Percentiles rank a stretch among this genome's conserved stretches.
Conservation (phyloP, 176 grass and related monocot genomes). For the Triticum timopheevii region DNA sequence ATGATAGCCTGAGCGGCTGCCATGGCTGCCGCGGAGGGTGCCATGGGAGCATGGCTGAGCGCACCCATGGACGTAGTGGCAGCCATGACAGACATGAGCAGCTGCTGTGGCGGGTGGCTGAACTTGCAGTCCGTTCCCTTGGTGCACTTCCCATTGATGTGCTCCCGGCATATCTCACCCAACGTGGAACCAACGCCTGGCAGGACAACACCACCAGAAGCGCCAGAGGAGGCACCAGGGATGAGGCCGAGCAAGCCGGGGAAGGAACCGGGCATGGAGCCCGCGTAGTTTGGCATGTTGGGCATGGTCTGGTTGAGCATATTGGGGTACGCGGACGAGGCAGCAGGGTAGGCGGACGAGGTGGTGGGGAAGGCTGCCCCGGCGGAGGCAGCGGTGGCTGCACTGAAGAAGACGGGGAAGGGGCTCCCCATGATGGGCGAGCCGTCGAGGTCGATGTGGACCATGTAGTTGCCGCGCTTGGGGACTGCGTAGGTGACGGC, state of each 20-base stretch:
- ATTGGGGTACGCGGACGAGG: slow-evolving; percentile 50
- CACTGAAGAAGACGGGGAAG: slow-evolving; percentile 96
- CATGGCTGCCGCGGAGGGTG: slow-evolving; percentile 91
- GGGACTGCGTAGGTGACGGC: slow-evolving; percentile 72
- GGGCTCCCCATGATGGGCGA: slow-evolving; percentile 83
- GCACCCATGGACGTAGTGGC: slow-evolving; percentile 58
- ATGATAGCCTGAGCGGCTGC: slow-evolving; percentile 96
- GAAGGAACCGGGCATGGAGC: slow-evolving; percentile 45
- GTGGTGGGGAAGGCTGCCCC: slow-evolving; percentile 27
- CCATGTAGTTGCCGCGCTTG: slow-evolving; percentile 93
- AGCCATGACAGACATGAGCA: slow-evolving; percentile 71
- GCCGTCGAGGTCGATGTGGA: slow-evolving; percentile 67
- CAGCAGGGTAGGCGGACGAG: background rate
- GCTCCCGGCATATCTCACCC: slow-evolving; percentile 85
- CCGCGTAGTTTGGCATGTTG: slow-evolving; percentile 95
- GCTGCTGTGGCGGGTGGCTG: slow-evolving; percentile 76
- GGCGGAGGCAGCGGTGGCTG: slow-evolving; percentile 16
- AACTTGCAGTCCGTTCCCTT: slow-evolving; percentile 64
- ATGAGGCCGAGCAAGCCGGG: slow-evolving; percentile 58
- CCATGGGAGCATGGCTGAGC: slow-evolving; percentile 67
- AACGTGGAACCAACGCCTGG: slow-evolving; percentile 74
- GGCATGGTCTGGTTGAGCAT: slow-evolving; percentile 99
- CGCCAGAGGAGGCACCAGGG: slow-evolving; percentile 41
- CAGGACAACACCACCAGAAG: slow-evolving; percentile 69
- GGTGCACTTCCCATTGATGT: slow-evolving; percentile 64